A percentile compares a stretch with the other conserved stretches of the same genome.
phyloP scores from a whole-genome alignment of 257 asterid species.

The Solanum etuberosum region DNA sequence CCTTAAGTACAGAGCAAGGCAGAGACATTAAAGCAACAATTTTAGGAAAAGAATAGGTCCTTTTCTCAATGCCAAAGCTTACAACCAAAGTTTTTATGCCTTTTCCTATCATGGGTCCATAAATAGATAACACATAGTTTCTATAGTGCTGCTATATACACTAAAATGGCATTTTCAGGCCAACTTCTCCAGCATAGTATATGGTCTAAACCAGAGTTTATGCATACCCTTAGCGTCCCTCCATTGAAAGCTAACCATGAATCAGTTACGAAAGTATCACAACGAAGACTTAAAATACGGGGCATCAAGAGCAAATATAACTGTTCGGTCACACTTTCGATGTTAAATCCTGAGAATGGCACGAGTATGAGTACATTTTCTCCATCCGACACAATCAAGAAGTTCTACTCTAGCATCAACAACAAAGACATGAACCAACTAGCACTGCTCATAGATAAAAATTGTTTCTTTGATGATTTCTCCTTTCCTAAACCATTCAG shows the following conservation, averaged over 20 bases:
- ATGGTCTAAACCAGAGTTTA: not conserved
- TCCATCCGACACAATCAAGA: slow-evolving; percentile 33
- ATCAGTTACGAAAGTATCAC: not conserved
- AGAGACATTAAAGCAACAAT: not conserved
- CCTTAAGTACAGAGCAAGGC: slow-evolving; percentile 23
- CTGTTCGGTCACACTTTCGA: slow-evolving; percentile 6
- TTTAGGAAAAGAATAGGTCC: slow-evolving; percentile 9
- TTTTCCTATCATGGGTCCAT: not conserved
- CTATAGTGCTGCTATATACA: not conserved
- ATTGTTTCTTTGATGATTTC: slow-evolving; percentile 52
- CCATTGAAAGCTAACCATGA: not conserved
- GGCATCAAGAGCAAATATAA: slow-evolving; percentile 4
- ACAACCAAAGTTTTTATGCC: not conserved
- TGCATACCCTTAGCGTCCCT: not conserved
- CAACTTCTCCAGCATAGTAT: not conserved
- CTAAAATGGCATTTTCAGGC: slow-evolving; percentile 2
- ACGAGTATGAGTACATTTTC: slow-evolving; percentile 9
- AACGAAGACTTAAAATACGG: not conserved
- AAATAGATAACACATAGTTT: not conserved
- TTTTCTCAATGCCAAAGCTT: slow-evolving; percentile 20
- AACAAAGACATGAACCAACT: slow-evolving; percentile 37
- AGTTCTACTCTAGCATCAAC: slow-evolving; percentile 48
- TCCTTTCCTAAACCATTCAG: slow-evolving; percentile 45
- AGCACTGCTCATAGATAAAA: slow-evolving; percentile 33
- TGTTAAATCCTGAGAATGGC: not conserved